Base-by-base conservation (phyloP, 805 yeast genomes). In the Jamesozyma lodderae region DNA sequence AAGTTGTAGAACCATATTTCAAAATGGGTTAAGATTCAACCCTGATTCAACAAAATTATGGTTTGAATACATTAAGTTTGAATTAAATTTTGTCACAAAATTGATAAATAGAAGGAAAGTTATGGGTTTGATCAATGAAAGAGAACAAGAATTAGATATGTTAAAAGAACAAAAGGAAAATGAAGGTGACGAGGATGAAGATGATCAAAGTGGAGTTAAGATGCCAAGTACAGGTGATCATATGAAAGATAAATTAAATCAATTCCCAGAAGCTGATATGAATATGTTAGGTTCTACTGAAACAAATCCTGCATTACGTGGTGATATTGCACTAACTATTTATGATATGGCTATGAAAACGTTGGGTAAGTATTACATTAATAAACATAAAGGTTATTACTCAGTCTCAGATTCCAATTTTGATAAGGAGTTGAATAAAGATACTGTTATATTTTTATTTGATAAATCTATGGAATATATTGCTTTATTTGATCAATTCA, bases 11-110 rank as follows among this genome's bases (percentile, higher is more conserved):
- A 75, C 77, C 8, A 69, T 92, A 19, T 77, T 87, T 59, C 96
- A 88, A 60, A 75, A 82, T 47, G 94, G 81, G 23, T 67, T 92
- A 29, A 71, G 94, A 58, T 82, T 92, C 59, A 90, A 90, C 55
- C 72, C 81, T 2, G 88, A 83, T 36, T 73, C 79, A 7, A 59
- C 68, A 14, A 73, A 70, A 40, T 68, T 92, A 42, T 90, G 97
- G 96, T 60, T 77, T 26, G 83, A 81, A 45, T 92, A 92, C 60
- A 77, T 84, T 34, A 86, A 84, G 49, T 80, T 92, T 49, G 99
- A 94, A 62, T 70, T 90, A 50, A 74, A 82, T 18, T 90, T 87
- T 52, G 76, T 88, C 22, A 78, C 94, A 9, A 86, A 85, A 57
- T 69, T 92, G 43, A 67, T 88, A 35, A 79, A 86, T 6, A 75